These are phyloP conservation scores for Sporothrix phasma DNA, from an alignment of 2,329 filamentous ascomycete species.

Conservation along the genomic window DNA sequence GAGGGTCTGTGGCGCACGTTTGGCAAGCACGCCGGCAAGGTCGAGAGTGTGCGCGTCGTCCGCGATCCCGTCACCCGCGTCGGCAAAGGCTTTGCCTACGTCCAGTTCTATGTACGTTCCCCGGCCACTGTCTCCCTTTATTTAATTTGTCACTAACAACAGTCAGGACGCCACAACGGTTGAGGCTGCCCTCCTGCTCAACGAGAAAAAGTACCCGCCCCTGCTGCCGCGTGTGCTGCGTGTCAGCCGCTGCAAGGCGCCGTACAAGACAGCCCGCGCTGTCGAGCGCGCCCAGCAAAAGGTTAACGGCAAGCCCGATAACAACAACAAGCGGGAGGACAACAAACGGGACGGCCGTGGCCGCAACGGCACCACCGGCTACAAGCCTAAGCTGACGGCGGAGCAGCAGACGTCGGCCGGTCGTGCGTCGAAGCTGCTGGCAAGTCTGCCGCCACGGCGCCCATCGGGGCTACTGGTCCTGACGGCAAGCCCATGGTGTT, in stretches of 20 bases:
- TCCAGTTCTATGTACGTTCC: constrained; percentile 67
- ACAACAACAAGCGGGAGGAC: neutral
- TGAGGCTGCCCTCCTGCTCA: constrained; percentile 77
- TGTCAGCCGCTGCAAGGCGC: constrained; percentile 75
- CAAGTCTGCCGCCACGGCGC: constrained; percentile 42
- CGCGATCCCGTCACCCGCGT: constrained; percentile 84
- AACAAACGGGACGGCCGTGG: neutral
- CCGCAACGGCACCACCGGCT: constrained; percentile 37
- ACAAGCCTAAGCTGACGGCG: constrained; percentile 60
- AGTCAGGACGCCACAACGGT: constrained; percentile 68
- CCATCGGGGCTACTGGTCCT: neutral
- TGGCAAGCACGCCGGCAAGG: constrained; percentile 58
- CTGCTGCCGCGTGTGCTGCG: constrained; percentile 84
- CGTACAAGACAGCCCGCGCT: constrained; percentile 47
- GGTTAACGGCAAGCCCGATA: neutral
- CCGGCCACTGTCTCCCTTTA: neutral
- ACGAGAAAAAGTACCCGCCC: constrained; percentile 88
- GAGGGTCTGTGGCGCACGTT: constrained; percentile 88
- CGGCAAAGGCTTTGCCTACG: constrained; percentile 94
- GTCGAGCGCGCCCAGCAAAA: constrained; percentile 30
- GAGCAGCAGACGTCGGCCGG: constrained; percentile 59
- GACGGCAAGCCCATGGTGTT: constrained; percentile 55
- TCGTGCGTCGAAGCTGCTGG: constrained; percentile 64
- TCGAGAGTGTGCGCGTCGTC: constrained; percentile 89
- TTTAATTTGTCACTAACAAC: neutral